Percentiles rank a stretch among this genome's conserved stretches.
These are phyloP conservation scores for Lachnellula occidentalis DNA, from an alignment of 2,329 filamentous ascomycete species.

Conservation along the genomic window DNA sequence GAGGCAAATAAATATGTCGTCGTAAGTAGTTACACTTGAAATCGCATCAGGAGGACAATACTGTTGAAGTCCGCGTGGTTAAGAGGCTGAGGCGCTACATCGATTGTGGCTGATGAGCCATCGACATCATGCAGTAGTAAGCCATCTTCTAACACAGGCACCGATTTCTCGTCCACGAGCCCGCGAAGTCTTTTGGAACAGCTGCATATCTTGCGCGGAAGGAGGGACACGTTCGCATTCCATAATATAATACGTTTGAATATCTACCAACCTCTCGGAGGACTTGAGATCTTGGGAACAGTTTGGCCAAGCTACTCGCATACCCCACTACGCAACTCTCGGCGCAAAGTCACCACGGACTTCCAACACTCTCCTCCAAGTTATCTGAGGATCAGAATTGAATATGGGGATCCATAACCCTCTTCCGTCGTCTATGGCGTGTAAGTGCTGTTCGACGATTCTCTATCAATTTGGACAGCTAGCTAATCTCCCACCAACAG, in stretches of 20 bases:
- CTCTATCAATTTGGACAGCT: constrained; percentile 19
- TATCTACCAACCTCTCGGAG: not conserved
- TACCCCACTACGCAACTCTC: not conserved
- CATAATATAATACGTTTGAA: not conserved
- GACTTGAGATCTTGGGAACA: not conserved
- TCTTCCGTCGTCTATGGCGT: constrained; percentile 61
- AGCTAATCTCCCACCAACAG: constrained; percentile 41
- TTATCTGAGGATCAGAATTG: not conserved
- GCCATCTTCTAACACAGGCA: not conserved
- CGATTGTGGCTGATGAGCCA: not conserved
- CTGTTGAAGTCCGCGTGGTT: not conserved
- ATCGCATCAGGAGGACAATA: not conserved
- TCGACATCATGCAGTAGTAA: not conserved
- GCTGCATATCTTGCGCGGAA: not conserved
- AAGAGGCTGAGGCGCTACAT: not conserved
- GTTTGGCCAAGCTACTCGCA: not conserved
- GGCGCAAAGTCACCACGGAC: not conserved
- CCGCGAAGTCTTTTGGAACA: not conserved
- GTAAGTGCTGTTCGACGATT: constrained; percentile 42
- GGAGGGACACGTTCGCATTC: not conserved
- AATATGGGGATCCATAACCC: constrained; percentile 61
- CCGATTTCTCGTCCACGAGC: not conserved
- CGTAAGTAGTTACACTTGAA: not conserved
- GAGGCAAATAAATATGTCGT: not conserved
- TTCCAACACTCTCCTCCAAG: not conserved